Evolutionary conservation across 1,284 basidiomycete genomes (phyloP).

Genomic region (Boletus albobrunnescens): DNA sequence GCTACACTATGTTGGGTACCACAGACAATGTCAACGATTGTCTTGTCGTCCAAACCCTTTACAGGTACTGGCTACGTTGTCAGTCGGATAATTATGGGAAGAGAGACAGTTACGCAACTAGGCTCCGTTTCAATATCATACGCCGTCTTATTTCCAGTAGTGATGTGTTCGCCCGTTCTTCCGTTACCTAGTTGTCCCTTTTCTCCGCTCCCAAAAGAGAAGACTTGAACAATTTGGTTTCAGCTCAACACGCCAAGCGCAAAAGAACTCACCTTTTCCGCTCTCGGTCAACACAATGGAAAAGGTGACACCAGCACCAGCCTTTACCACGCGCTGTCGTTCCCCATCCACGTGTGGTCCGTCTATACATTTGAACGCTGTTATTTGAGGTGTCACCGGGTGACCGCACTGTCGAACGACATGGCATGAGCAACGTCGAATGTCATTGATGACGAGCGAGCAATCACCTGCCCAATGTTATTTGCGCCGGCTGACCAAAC

Average conservation of each 20-base stretch:
- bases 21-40: constrained; percentile 77
- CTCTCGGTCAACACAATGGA: constrained; percentile 76
- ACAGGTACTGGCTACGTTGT: constrained; percentile 52
- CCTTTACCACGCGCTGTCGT: constrained; percentile 66
- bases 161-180: constrained; percentile 83
- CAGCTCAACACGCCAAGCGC: constrained; percentile 2
- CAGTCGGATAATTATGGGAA: constrained; percentile 9
- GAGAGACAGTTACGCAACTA: constrained; percentile 39
- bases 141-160: constrained; percentile 76
- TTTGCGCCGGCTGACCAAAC: constrained; percentile 87
- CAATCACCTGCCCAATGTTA: constrained; percentile 69
- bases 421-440: constrained; percentile 14
- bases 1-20: constrained; percentile 87
- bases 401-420: constrained; percentile 62
- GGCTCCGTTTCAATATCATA: constrained; percentile 80
- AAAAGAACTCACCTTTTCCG: constrained; percentile 59
- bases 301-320: constrained; percentile 80
- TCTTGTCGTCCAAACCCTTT: constrained; percentile 67
- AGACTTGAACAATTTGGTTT: constrained; percentile 49
- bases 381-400: constrained; percentile 56
- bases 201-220: constrained; percentile 87
- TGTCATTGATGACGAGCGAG: neutral
- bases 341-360: constrained; percentile 52
- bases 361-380: constrained; percentile 60
- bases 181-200: constrained; percentile 92